Evolutionary conservation across 2,329 filamentous ascomycete genomes (phyloP), one percentile per base, ranked within the genome.

Genomic region (Xylariaceae sp.): DNA sequence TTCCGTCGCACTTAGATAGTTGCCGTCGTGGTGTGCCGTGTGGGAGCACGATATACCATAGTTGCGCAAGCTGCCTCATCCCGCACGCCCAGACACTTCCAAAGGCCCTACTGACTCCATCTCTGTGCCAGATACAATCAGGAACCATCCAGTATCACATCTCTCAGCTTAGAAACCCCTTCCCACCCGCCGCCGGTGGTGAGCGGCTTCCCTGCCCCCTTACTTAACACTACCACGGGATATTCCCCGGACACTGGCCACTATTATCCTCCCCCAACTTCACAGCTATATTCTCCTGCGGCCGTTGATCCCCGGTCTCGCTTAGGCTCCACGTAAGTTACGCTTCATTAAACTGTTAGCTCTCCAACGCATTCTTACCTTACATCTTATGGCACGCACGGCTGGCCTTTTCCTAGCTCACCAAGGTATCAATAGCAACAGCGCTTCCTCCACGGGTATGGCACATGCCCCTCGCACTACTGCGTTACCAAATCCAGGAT

Each of bases 391-490:
- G 29, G 7, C 34, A 21, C 18, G 5, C 34, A 19, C 39, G 1
- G 16, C 34, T 45, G 37, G 57, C 49, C 53, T 49, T 55, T 58
- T 30, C 50, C 54, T 57, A 64, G 67, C 71, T 76, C 64, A 76
- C 70, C 59, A 62, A 60, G 55, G 55, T 64, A 69, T 62, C 64
- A 80, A 73, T 64, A 69, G 63, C 65, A 80, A 73, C 71, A 79
- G 70, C 68, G 73, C 72, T 53, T 72, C 79, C 51, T 74, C 76
- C 56, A 72, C 75, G 72, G 78, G 77, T 65, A 82, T 83, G 78
- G 76, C 78, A 74, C 78, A 81, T 76, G 73, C 73, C 71, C 79
- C 78, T 68, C 75, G 79, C 65, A 72, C 76, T 65, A 70, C 76
- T 68, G 69, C 76, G 63, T 68, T 82, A 67, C 78, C 80, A 56